These are phyloP conservation scores for Trichocladium uniseriatum DNA, from an alignment of 495 filamentous ascomycete genomes.

Conservation along the genomic window DNA sequence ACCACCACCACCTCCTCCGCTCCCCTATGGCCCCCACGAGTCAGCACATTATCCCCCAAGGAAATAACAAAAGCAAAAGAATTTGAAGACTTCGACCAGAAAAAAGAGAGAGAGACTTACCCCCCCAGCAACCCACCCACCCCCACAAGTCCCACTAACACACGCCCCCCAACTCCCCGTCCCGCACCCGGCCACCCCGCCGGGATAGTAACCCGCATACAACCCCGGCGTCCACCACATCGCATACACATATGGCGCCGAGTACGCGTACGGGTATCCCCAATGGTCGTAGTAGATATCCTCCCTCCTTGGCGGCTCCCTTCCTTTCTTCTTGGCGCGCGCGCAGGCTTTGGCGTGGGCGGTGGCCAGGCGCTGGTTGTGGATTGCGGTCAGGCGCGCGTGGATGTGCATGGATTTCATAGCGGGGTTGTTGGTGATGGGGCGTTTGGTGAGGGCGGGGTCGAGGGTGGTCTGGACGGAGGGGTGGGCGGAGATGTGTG, in stretches of 20 bases:
- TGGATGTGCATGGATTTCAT: conserved; percentile 28
- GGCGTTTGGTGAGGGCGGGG: conserved; percentile 46
- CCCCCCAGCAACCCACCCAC: no score
- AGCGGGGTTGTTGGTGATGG: conserved; percentile 20
- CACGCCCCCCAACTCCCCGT: conserved; percentile 9
- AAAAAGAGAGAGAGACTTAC: no score
- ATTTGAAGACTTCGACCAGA: no score
- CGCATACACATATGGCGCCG: conserved; percentile 30
- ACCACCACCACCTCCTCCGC: no score
- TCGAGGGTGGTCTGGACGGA: conserved; percentile 29
- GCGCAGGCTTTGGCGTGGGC: conserved; percentile 54
- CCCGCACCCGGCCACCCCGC: no score
- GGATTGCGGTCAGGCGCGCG: conserved; percentile 40
- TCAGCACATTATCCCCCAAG: no score
- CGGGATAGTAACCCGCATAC: conserved; percentile 18
- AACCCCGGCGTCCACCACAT: conserved; percentile 23
- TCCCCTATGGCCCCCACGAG: no score
- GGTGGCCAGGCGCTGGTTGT: conserved; percentile 44
- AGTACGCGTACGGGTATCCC: conserved; percentile 42
- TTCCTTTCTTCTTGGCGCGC: conserved; percentile 55
- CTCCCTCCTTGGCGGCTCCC: conserved; percentile 41
- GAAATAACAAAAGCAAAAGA: no score
- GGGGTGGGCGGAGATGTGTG: conserved; percentile 69
- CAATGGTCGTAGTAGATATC: conserved; percentile 43
- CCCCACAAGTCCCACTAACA: conserved; percentile 10